These are phyloP conservation scores for Paralagenidium karlingii DNA, from an alignment of 352 stramenopile genomes.

Conservation along the genomic window DNA sequence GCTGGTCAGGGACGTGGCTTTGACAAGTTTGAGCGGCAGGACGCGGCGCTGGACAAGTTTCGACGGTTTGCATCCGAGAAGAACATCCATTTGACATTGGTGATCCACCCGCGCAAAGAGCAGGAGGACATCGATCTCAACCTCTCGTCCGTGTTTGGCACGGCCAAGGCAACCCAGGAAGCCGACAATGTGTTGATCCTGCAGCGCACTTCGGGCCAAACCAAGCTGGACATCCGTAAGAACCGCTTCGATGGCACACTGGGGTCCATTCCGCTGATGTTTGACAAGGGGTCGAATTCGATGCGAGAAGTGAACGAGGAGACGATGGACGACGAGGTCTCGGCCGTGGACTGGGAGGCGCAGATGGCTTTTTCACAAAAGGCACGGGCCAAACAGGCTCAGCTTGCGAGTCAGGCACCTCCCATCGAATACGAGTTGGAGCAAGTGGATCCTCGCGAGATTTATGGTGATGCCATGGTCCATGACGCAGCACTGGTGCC, in stretches of 20 bases:
- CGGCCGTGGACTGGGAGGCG: constrained; percentile 55
- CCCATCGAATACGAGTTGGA: too few relatives aligned
- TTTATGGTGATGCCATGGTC: too few relatives aligned
- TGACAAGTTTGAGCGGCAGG: constrained; percentile 85
- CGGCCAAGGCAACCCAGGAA: constrained; percentile 98
- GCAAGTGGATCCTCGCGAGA: too few relatives aligned
- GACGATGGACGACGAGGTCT: constrained; percentile 54
- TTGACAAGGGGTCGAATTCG: constrained; percentile 54
- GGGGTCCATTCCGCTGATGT: constrained; percentile 78
- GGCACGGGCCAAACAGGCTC: too few relatives aligned
- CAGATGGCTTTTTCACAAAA: constrained; percentile 72
- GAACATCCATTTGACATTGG: constrained; percentile 97
- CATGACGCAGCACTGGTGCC: not conserved
- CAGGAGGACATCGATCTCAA: constrained; percentile 87
- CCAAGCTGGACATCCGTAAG: constrained; percentile 95
- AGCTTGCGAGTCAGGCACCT: too few relatives aligned
- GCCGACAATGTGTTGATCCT: constrained; percentile 99
- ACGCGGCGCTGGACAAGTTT: constrained; percentile 94
- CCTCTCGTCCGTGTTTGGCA: constrained; percentile 96
- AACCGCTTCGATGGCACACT: constrained; percentile 91
- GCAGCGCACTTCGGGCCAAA: constrained; percentile 80
- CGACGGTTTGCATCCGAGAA: constrained; percentile 94
- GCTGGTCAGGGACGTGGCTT: constrained; percentile 70
- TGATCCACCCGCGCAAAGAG: constrained; percentile 99
- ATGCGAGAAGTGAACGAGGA: constrained; percentile 52